These are phyloP conservation scores for Peronospora belbahrii DNA, from an alignment of 352 stramenopile species.

Conservation along the genomic window DNA sequence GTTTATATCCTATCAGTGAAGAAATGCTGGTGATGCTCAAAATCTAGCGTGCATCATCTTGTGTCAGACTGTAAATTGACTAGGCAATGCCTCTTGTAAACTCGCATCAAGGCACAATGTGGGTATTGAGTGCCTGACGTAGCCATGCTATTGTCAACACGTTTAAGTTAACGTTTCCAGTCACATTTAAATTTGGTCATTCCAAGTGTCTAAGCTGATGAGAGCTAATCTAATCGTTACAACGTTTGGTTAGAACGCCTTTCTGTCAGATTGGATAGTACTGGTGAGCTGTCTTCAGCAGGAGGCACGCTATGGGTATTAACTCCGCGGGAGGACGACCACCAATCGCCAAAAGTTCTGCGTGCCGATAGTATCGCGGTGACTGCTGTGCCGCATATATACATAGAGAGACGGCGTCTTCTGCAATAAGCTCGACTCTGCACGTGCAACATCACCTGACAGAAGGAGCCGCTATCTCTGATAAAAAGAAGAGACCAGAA, in stretches of 20 bases:
- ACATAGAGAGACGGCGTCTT: neutral
- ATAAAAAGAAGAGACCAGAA: no score
- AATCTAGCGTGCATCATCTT: no score
- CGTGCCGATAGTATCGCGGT: neutral
- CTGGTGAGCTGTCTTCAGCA: no score
- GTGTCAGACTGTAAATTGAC: no score
- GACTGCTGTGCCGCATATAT: neutral
- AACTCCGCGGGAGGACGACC: no score
- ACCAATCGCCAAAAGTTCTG: constrained; percentile 1
- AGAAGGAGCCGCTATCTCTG: no score
- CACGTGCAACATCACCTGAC: no score
- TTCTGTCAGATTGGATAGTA: neutral
- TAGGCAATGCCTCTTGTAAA: no score
- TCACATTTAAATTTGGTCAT: no score
- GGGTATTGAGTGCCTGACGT: neutral
- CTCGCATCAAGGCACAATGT: no score
- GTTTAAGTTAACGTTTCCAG: neutral
- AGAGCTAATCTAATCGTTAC: neutral
- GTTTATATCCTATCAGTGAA: no score
- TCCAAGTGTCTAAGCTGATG: neutral
- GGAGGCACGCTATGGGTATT: neutral
- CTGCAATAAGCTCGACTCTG: constrained; percentile 9
- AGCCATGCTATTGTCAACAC: neutral
- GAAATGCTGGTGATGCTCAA: no score
- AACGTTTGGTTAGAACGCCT: neutral